Base-by-base conservation (phyloP, 1,284 basidiomycete genomes). In the Cryptococcus hybrid region DNA sequence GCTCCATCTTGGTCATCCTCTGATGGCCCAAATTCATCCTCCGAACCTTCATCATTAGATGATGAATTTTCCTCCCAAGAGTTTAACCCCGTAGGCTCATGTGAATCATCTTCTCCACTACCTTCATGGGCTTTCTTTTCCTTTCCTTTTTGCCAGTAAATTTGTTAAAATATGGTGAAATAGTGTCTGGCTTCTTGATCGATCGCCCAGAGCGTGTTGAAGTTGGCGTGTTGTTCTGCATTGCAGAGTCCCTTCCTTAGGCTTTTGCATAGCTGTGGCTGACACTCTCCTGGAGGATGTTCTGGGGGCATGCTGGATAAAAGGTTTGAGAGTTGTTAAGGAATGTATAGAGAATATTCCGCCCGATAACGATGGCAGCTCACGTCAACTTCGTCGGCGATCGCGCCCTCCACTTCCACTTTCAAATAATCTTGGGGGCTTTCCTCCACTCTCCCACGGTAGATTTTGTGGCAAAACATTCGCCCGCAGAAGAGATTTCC, bases 81-180 rank as follows among this genome's bases (percentile, higher is more conserved):
- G 2, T 72, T 75, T 60, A 75, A 43, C 7, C 74, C 74, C 12
- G 70, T 75, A 1, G 69, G 65, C 34, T 47, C 49, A 48, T 38
- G 39, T 34, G 65, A 64, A 49, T 59, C 35, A 18, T 30, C 54
- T 5, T 58, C 56, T 11, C 57, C 61, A 42, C 60, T 51, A 24
- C 45, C 51, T 7, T 60, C 57, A 6, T 54, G 47, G 13, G 51
- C 37, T 13, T 24, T 56, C 35, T 63, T 48, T 7, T 7, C 55
- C 11, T 60, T 56, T 6, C 6, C 35, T 15, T 9, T 37, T 57
- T 61, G 37, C 43, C 56, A 24, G 50, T 51, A 7, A 43, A 36
- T 52, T 56, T 58, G 15, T 49, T 7, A 18, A 61, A 61, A 47
- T 61, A 61, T 8, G 60, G 60, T n/a, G 60, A 61, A 18, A 52